phyloP scores from a whole-genome alignment of 2,329 filamentous ascomycete genomes.

The Rutstroemia sp. region DNA sequence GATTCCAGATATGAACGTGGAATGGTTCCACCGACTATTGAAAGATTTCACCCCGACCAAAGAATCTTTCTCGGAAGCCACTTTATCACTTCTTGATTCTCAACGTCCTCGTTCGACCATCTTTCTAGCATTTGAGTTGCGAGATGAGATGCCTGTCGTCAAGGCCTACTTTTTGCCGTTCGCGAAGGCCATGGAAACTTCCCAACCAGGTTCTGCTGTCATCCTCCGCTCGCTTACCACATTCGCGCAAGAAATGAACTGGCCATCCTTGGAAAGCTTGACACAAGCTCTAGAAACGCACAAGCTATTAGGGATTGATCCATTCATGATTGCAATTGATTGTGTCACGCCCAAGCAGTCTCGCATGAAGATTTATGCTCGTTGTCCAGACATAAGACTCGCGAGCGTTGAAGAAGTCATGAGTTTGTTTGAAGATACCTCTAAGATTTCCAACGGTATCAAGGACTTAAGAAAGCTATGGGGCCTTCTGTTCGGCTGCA shows the following conservation, averaged over 20 bases:
- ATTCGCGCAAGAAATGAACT: not conserved
- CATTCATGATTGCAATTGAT: not conserved
- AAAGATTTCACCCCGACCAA: not conserved
- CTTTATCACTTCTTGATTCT: too few species aligned
- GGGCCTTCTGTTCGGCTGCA: not conserved
- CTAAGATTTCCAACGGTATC: not conserved
- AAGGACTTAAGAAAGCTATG: not conserved
- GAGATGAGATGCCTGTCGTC: not conserved
- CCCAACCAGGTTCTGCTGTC: not conserved
- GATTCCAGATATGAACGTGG: not conserved
- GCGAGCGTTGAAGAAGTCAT: not conserved
- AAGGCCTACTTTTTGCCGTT: not conserved
- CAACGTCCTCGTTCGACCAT: not conserved
- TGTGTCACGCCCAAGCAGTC: not conserved
- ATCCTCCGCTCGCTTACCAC: not conserved
- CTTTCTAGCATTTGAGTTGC: not conserved
- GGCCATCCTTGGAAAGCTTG: not conserved
- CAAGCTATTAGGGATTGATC: not conserved
- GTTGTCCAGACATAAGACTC: not conserved
- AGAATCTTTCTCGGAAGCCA: too few species aligned
- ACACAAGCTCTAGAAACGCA: too few species aligned
- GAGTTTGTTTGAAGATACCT: not conserved
- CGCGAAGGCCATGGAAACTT: too few species aligned
- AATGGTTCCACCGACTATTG: not conserved
- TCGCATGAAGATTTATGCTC: not conserved